Percentiles rank a stretch among this genome's conserved stretches.
These are phyloP conservation scores for Triangularia setosa DNA, from an alignment of 2,329 filamentous ascomycete genomes.

Conservation along the genomic window DNA sequence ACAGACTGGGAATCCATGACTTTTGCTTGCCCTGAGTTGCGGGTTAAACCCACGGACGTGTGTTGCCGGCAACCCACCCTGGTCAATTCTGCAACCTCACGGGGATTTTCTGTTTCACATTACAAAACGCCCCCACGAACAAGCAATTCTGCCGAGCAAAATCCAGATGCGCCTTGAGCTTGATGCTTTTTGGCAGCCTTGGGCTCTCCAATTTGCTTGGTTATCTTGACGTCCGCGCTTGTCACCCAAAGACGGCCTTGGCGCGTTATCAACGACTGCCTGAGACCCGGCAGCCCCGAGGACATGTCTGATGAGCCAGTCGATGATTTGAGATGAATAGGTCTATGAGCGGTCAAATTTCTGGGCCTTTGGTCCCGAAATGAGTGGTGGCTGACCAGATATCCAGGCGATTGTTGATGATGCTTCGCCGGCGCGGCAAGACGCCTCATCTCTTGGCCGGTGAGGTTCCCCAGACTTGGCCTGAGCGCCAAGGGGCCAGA, in stretches of 20 bases:
- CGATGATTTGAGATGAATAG: background rate
- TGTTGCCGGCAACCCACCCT: background rate
- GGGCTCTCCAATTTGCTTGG: background rate
- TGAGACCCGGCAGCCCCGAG: background rate
- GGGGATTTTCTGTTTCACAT: constrained; percentile 2
- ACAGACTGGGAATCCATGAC: background rate
- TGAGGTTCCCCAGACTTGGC: constrained; percentile 6
- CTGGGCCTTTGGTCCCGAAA: background rate
- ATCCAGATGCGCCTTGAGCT: background rate
- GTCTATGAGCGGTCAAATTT: background rate
- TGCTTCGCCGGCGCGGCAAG: background rate
- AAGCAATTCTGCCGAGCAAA: background rate
- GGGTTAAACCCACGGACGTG: no score
- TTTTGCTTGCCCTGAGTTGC: background rate
- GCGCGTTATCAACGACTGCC: background rate
- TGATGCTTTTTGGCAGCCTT: background rate
- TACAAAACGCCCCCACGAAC: background rate
- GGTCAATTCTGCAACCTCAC: background rate
- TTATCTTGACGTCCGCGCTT: background rate
- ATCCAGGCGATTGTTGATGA: background rate
- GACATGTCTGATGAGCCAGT: background rate
- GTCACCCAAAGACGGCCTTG: background rate
- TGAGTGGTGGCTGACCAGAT: background rate
- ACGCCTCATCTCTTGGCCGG: constrained; percentile 3
- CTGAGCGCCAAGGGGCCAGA: background rate